Base-by-base conservation (phyloP, 73 alveolate species). In the Stentor coeruleus region DNA sequence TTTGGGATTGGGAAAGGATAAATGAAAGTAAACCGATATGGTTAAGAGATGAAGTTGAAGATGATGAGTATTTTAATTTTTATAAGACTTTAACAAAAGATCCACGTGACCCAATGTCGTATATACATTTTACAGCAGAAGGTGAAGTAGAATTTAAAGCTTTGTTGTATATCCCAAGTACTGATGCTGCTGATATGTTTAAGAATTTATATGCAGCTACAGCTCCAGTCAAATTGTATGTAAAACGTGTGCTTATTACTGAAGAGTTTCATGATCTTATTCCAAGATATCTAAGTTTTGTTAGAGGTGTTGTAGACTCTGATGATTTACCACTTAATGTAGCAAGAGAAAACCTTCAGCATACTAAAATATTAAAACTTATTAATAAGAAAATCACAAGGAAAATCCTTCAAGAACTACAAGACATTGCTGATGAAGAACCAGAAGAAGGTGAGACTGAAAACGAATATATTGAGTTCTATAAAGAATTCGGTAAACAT, bases 321-420 rank as follows among this genome's bases (percentile, higher is more conserved):
- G 99, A 98, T 88, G 99, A 97, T 77, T 89, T 98, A 72, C 99
- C 99, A 14, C 90, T 97, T 76, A 96, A 97, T 90, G 99, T 97
- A 76, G 92, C 98, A 85, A 94, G 99, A 81, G 99, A 97, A 91
- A 93, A 95, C 84, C 94, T 97, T 85, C 98, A 97, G 88, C 96
- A 97, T 94, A 82, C 85, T 73, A 97, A 97, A 90, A 95, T 96
- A 96, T 86, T 96, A 74, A 96, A 96, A 90, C 99, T 96, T 74
- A 93, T 96, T 90, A 88, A 96, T 90, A 96, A 95, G 93, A 96
- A 96, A 94, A 88, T 96, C 59, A 96, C 96, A 20, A 93, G 96
- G 84, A 96, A 96, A 87, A 92, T 97, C 37, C 87, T 96, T 57
- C 97, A 96, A 75, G 83, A 94, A 92, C 90, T 96, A 86, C 91